Evolutionary conservation across 1,284 basidiomycete species (phyloP).

Genomic region (Golubevia pallescens): DNA sequence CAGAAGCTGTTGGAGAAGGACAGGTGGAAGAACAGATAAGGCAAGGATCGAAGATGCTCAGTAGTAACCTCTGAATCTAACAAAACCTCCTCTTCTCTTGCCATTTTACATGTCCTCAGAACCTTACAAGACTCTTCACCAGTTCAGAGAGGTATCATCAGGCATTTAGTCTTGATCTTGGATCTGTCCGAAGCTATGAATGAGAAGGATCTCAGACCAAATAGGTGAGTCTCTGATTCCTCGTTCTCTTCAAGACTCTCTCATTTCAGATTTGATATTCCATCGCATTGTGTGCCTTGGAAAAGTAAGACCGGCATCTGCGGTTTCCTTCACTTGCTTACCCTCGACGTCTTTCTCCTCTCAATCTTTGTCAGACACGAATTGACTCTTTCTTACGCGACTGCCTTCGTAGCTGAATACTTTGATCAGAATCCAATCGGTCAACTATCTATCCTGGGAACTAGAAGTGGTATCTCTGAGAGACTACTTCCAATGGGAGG

Average conservation of each 20-base stretch:
- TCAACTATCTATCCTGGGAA: slow-evolving; percentile 68
- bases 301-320: too few relatives aligned
- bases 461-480: slow-evolving; percentile 57
- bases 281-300: too few relatives aligned
- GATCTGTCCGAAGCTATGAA: slow-evolving; percentile 58
- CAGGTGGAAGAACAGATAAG: background rate
- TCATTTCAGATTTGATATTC: too few relatives aligned
- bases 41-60: background rate
- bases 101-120: background rate
- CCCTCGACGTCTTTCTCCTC: too few relatives aligned
- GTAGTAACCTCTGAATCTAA: background rate
- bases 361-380: too few relatives aligned
- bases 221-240: slow-evolving; percentile 15
- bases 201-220: slow-evolving; percentile 56
- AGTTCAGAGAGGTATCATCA: slow-evolving; percentile 60
- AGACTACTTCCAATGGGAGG: slow-evolving; percentile 15
- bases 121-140: slow-evolving; percentile 38
- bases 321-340: too few relatives aligned
- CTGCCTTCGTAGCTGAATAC: slow-evolving; percentile 93
- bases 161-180: slow-evolving; percentile 55
- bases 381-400: too few relatives aligned
- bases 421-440: slow-evolving; percentile 99
- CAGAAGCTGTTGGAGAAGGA: background rate
- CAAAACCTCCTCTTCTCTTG: background rate
- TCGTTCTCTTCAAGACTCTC: background rate